Evolutionary conservation across 1,284 basidiomycete species (phyloP), one percentile per base, ranked within the genome.

Genomic region (Violaceomyces palustris): DNA sequence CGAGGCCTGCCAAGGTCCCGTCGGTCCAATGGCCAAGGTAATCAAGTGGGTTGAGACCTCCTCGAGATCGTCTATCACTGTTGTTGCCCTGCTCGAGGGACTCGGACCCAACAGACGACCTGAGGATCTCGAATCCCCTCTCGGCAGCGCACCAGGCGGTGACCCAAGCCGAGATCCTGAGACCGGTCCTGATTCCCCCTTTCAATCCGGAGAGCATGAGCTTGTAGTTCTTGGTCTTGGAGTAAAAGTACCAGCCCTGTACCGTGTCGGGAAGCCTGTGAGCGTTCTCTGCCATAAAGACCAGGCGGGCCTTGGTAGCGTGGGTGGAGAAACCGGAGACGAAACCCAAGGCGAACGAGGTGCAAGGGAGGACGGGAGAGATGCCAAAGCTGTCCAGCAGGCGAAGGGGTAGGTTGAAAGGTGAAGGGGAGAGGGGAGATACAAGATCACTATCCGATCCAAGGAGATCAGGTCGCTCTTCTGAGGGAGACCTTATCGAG

Each of bases 201-300:
- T 55, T 55, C 5, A 56, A 46, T 1, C 61, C 69, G 5, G 61
- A 58, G 7, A 70, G 42, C 30, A 72, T 38, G 36, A 72, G 63
- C 34, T 53, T 57, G 51, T 72, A 72, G 44, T 72, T 69, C 28
- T 71, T 73, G 11, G 70, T 73, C 57, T 73, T 73, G 37, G 67
- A 67, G 53, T 73, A 73, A 38, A 73, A 73, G 50, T 69, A 73
- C 70, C 70, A 73, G 6, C 70, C 70, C 26, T 73, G 70, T 8
- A 71, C 69, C 11, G 70, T 73, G 27, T 62, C 58, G 3, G 70
- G 70, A 17, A 59, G 41, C 2, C 69, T 50, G 28, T 73, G 70
- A 3, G 70, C 69, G 46, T 73, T 73, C 40, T 73, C 70, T 0
- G 70, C 70, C 52, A 73, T 64, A 26, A 64, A 73, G 1, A 71